Evolutionary conservation across 1,139 yeast species (phyloP), one percentile per base, ranked within the genome.

Genomic region (Hansenula lynferdii): DNA sequence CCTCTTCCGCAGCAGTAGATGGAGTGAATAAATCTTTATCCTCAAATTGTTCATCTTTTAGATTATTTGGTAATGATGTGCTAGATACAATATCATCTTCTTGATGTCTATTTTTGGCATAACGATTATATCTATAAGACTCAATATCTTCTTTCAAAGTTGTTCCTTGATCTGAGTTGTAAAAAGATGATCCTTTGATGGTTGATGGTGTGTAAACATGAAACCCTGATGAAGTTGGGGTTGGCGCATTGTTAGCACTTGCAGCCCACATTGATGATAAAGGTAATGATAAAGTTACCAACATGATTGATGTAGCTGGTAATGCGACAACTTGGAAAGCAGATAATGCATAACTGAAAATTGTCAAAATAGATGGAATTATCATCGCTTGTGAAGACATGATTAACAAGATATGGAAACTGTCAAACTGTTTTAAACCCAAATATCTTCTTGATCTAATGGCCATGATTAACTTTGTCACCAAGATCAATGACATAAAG

Each of bases 191-290:
- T 0, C 45, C 50, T 30, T 41, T 45, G 12, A 27, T 27, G 8
- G 48, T 49, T 3, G 51, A 39, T 26, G 48, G 42, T 8, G 44
- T 24, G 21, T 34, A 45, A 0, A 31, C 18, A 35, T 39, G 31
- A 10, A 34, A 37, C 3, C 53, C 50, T 3, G 50, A 31, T 6
- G 65, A 50, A 14, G 57, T 58, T 11, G 72, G 61, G 11, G 50
- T 49, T 7, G 71, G 55, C 2, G 64, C 46, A 38, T 70, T 71
- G 48, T 76, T 77, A 3, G 78, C 70, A n/a, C 80, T 61, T 5
- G 74, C 61, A 2, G 96, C 95, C 97, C 97, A 89, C 71, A 87
- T 73, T 0, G 96, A 79, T 0, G 95, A 79, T 36, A 89, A 62
- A 1, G 97, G 97, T 39, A 89, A 65, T 8, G 89, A 82, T 25